A percentile compares a stretch with the other conserved stretches of the same genome.
These are phyloP conservation scores for Tolypocladium amazonense DNA, from an alignment of 2,329 filamentous ascomycete species.

Conservation along the genomic window DNA sequence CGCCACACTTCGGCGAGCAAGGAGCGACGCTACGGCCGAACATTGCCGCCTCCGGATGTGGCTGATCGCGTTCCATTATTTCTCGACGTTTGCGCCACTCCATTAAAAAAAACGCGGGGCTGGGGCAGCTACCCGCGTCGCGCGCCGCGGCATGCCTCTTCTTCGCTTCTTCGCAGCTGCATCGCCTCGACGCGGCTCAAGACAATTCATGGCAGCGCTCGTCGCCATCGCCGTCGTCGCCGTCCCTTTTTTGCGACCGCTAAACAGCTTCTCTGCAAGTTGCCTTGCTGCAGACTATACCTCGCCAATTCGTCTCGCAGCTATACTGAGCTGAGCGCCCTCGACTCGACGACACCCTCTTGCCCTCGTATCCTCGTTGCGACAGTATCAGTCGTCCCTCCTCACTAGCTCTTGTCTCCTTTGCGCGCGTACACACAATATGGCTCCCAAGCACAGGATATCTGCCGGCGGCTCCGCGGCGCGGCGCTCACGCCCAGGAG, in stretches of 20 bases:
- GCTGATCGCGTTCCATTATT: background rate
- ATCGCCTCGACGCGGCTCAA: background rate
- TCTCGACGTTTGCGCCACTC: background rate
- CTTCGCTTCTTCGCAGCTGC: background rate
- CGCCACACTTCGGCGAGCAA: too few relatives aligned
- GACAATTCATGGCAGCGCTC: background rate
- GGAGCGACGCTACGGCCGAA: too few relatives aligned
- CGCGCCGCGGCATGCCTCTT: background rate
- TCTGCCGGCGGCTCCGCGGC: constrained; percentile 7
- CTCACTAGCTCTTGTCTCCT: background rate
- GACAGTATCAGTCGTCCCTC: background rate
- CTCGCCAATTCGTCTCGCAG: background rate
- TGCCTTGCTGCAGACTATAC: background rate
- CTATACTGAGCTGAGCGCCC: background rate
- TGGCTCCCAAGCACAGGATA: constrained; percentile 11
- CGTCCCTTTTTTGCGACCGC: background rate
- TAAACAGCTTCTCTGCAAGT: background rate
- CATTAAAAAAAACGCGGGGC: background rate
- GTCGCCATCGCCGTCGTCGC: background rate
- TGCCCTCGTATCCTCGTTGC: background rate
- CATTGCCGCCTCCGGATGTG: background rate
- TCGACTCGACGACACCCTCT: background rate
- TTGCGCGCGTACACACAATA: constrained; percentile 1
- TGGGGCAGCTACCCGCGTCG: background rate
- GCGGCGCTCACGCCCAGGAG: constrained; percentile 21